Conservation (phyloP, 2,329 filamentous ascomycete genomes). For the Sordariomycetes sp. region DNA sequence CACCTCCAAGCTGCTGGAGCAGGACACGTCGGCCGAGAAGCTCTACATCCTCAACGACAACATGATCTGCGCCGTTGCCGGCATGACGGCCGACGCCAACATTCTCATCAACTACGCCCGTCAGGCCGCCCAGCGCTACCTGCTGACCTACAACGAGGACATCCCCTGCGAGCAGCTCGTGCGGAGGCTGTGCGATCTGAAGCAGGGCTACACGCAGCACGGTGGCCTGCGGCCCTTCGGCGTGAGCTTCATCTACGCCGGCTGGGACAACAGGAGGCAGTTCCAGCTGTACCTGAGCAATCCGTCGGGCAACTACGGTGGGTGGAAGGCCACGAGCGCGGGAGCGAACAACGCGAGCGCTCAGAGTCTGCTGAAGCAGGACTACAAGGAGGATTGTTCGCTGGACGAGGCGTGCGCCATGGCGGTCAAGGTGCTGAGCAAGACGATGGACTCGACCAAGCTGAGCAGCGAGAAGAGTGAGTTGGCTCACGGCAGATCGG, state of each 20-base stretch:
- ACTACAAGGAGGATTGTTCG: constrained; percentile 98
- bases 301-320: constrained; percentile 96
- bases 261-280: constrained; percentile 89
- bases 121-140: constrained; percentile 92
- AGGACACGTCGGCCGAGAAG: constrained; percentile 99
- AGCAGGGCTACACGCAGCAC: constrained; percentile 98
- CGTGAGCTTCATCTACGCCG: constrained; percentile 98
- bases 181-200: constrained; percentile 89
- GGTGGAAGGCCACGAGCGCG: constrained; percentile 97
- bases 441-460: constrained; percentile 99
- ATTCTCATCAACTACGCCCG: constrained; percentile 99
- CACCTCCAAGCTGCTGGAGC: constrained; percentile 96
- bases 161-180: constrained; percentile 99
- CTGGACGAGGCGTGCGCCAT: constrained; percentile 93
- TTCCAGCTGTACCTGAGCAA: constrained; percentile 99
- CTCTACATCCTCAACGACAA: constrained; percentile 99
- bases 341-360: constrained; percentile 98
- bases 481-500: constrained; percentile 27
- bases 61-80: constrained; percentile 99
- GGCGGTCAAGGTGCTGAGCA: constrained; percentile 97
- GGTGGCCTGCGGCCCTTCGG: constrained; percentile 96
- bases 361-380: constrained; percentile 94
- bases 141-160: constrained; percentile 99
- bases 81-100: constrained; percentile 99
- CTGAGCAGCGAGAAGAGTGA: constrained; percentile 97